Conservation (phyloP, 2,329 filamentous ascomycete genomes). For the Cadophora sp. region DNA sequence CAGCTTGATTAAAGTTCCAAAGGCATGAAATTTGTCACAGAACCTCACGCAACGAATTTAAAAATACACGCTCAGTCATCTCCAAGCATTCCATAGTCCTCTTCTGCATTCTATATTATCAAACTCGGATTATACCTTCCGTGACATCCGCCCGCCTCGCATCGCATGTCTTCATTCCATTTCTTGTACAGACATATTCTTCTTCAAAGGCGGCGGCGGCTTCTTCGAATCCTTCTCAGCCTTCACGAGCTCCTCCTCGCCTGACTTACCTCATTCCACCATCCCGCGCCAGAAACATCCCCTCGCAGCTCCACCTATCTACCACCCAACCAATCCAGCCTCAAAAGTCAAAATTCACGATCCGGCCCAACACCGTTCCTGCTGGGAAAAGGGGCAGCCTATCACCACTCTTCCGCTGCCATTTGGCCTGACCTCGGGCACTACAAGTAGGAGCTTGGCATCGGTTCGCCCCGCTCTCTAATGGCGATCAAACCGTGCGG, state of each 20-base stretch:
- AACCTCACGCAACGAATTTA: too few species aligned
- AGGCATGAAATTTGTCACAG: neutral
- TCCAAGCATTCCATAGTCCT: neutral
- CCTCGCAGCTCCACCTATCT: neutral
- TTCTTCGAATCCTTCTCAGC: neutral
- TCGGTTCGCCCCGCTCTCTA: slow-evolving; percentile 14
- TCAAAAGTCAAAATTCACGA: neutral
- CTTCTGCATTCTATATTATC: neutral
- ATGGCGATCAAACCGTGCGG: slow-evolving; percentile 12
- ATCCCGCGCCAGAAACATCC: neutral
- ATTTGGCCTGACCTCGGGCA: slow-evolving; percentile 4
- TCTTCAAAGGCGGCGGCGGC: neutral
- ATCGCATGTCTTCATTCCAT: neutral
- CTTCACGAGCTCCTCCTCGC: neutral
- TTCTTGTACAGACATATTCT: neutral
- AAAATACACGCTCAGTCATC: neutral
- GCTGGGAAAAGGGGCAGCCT: slow-evolving; percentile 12
- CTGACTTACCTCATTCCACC: neutral
- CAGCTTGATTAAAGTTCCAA: neutral
- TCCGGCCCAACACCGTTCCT: slow-evolving; percentile 8
- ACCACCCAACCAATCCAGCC: slow-evolving; percentile 1
- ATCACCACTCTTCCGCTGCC: neutral
- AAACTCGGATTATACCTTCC: slow-evolving; percentile 1
- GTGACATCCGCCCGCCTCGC: slow-evolving; percentile 8
- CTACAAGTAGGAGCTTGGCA: slow-evolving; percentile 7